Percentiles rank a stretch among this genome's conserved stretches.
These are phyloP conservation scores for Pyronema domesticum DNA, from an alignment of 495 filamentous ascomycete genomes.

Conservation along the genomic window DNA sequence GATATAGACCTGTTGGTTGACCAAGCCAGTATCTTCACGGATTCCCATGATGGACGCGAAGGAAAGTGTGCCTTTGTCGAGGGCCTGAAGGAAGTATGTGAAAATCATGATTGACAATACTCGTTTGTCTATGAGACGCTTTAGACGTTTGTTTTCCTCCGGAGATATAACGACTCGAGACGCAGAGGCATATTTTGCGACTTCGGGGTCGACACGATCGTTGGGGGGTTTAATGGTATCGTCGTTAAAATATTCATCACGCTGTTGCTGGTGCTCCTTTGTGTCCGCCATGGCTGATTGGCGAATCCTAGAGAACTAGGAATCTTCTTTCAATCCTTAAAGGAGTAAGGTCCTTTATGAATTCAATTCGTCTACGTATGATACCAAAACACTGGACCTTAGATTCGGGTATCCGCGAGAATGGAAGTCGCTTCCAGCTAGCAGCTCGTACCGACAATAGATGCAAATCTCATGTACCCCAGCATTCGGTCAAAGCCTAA, in stretches of 20 bases:
- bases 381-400: no score
- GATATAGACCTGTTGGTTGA: conserved; percentile 30
- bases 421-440: no score
- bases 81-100: conserved; percentile 54
- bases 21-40: conserved; percentile 34
- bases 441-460: no score
- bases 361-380: no score
- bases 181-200: conserved; percentile 42
- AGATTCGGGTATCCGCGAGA: no score
- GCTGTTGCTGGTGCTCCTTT: not conserved
- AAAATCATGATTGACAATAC: conserved; percentile 36
- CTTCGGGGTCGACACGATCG: conserved; percentile 41
- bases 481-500: no score
- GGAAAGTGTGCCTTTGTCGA: conserved; percentile 53
- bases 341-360: no score
- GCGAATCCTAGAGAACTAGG: no score
- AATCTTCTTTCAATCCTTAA: no score
- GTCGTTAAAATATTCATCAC: no score
- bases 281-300: not conserved
- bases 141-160: conserved; percentile 36
- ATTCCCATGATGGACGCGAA: conserved; percentile 58
- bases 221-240: conserved; percentile 20
- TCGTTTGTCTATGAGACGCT: conserved; percentile 33
- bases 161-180: conserved; percentile 35
- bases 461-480: no score